Evolutionary conservation across 140 eudicot species (phyloP).

Genomic region (Artemisia princeps): DNA sequence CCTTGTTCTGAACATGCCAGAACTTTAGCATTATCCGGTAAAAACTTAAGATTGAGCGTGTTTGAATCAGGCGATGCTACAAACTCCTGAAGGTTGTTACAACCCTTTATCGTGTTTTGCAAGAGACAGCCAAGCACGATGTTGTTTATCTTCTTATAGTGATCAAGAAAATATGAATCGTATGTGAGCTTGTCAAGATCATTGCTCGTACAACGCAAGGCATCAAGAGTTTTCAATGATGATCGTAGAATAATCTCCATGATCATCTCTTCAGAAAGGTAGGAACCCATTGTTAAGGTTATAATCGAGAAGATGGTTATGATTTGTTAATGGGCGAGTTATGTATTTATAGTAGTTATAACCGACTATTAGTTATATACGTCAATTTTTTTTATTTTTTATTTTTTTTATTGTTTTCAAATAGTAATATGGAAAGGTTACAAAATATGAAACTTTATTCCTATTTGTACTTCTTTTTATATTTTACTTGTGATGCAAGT

Average conservation of each 20-base stretch:
- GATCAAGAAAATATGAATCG: slow-evolving; percentile 3
- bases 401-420: neutral
- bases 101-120: neutral
- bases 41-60: slow-evolving; percentile 11
- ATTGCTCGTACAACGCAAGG: slow-evolving; percentile 12
- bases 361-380: no score
- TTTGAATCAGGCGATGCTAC: slow-evolving; percentile 15
- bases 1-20: slow-evolving; percentile 25
- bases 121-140: neutral
- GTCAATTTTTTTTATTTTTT: no score
- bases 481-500: no score
- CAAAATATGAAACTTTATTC: no score
- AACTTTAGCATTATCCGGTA: neutral
- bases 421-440: neutral
- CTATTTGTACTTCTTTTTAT: no score
- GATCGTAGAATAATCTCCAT: slow-evolving; percentile 20
- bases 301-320: no score
- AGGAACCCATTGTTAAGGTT: neutral
- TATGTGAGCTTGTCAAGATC: slow-evolving; percentile 2
- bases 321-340: no score
- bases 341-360: no score
- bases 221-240: slow-evolving; percentile 13
- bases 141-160: slow-evolving; percentile 14
- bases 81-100: neutral
- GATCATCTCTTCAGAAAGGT: slow-evolving; percentile 15